A percentile compares a stretch with the other conserved stretches of the same genome.
Evolutionary conservation across 352 stramenopile species (phyloP).

Genomic region (Elongisporangium undulatum): DNA sequence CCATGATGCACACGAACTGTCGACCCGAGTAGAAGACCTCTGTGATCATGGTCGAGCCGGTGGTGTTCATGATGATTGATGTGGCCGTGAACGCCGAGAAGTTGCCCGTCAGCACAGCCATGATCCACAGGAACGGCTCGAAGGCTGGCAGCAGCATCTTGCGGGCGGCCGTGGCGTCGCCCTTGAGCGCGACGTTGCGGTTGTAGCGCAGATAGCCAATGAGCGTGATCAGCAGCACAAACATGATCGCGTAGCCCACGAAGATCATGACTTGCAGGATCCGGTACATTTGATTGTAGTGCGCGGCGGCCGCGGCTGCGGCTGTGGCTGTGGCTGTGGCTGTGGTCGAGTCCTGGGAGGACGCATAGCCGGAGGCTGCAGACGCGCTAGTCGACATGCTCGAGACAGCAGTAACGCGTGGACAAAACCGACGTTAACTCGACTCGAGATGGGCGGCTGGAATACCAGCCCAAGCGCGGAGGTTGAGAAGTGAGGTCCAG

Average conservation of each 20-base stretch:
- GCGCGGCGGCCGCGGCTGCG: too few relatives aligned
- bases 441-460: background rate
- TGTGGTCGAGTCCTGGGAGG: background rate
- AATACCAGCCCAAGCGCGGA: background rate
- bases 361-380: background rate
- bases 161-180: slow-evolving; percentile 17
- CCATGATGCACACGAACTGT: slow-evolving; percentile 32
- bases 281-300: slow-evolving; percentile 20
- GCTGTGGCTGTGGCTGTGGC: too few relatives aligned
- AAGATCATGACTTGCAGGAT: slow-evolving; percentile 48
- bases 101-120: slow-evolving; percentile 14
- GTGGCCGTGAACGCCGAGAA: slow-evolving; percentile 15
- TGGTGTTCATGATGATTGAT: slow-evolving; percentile 5
- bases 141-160: slow-evolving; percentile 38
- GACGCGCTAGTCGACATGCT: background rate
- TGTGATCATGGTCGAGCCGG: slow-evolving; percentile 6
- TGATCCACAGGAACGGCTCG: slow-evolving; percentile 35
- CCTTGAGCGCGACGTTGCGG: slow-evolving; percentile 21
- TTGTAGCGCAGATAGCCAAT: slow-evolving; percentile 30
- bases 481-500: background rate
- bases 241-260: slow-evolving; percentile 56
- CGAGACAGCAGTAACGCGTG: background rate
- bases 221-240: slow-evolving; percentile 33
- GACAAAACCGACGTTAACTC: background rate
- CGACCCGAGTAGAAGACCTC: slow-evolving; percentile 28